Evolutionary conservation across 2,329 filamentous ascomycete genomes (phyloP).

Genomic region (Calonectria pteridis): DNA sequence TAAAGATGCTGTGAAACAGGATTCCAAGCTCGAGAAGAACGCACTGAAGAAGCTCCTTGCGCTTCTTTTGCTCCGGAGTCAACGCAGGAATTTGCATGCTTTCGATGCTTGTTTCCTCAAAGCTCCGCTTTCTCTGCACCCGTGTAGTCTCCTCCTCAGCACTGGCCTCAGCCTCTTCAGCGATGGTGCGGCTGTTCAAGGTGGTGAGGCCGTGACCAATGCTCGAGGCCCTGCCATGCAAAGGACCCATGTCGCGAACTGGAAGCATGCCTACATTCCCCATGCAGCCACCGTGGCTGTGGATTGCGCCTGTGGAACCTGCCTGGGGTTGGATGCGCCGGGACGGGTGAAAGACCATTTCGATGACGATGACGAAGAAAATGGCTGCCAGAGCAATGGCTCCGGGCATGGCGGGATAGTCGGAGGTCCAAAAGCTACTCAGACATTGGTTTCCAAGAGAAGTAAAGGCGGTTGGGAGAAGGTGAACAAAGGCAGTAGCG

Average conservation of each 20-base stretch:
- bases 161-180: conserved; percentile 27
- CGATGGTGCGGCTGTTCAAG: conserved; percentile 41
- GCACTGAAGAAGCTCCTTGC: conserved; percentile 80
- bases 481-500: conserved; percentile 84
- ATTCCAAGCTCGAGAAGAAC: conserved; percentile 84
- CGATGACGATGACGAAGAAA: conserved; percentile 82
- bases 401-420: conserved; percentile 83
- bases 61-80: conserved; percentile 66
- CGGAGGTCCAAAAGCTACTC: conserved; percentile 78
- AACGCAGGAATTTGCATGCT: conserved; percentile 41
- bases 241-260: conserved; percentile 49
- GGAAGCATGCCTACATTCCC: conserved; percentile 45
- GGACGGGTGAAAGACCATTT: conserved; percentile 73
- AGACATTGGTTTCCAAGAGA: conserved; percentile 76
- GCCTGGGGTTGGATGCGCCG: conserved; percentile 45
- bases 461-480: conserved; percentile 74
- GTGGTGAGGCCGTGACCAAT: conserved; percentile 50
- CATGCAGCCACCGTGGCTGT: conserved; percentile 40
- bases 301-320: not conserved
- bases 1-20: conserved; percentile 74
- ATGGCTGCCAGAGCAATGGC: conserved; percentile 84
- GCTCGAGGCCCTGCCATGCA: conserved; percentile 50
- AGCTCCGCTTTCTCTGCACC: conserved; percentile 34
- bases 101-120: conserved; percentile 41
- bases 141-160: conserved; percentile 31